Conservation (phyloP, 345 rosid species). For the Microthlaspi erraticum region DNA sequence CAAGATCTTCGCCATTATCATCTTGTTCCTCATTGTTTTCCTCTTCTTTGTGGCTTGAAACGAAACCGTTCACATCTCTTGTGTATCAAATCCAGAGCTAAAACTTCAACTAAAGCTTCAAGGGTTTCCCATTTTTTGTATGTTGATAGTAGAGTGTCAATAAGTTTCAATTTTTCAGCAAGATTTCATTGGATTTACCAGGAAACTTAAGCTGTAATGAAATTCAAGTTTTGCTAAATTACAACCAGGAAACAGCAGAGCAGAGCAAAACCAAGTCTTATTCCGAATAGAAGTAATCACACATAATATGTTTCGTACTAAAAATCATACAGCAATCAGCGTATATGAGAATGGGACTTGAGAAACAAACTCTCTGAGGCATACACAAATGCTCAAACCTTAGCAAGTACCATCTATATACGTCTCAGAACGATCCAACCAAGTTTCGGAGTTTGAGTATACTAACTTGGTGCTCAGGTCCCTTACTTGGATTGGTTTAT, state of each 20-base stretch:
- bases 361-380: slow-evolving; percentile 23
- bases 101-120: neutral
- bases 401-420: slow-evolving; percentile 1
- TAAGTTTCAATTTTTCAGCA: neutral
- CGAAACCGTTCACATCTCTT: neutral
- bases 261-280: slow-evolving; percentile 35
- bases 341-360: slow-evolving; percentile 22
- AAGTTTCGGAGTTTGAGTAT: slow-evolving; percentile 34
- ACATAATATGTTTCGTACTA: slow-evolving; percentile 30
- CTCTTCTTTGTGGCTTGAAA: slow-evolving; percentile 73
- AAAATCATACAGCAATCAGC: slow-evolving; percentile 29
- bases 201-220: neutral
- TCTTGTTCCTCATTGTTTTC: slow-evolving; percentile 69
- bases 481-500: slow-evolving; percentile 19
- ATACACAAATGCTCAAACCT: slow-evolving; percentile 30
- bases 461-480: slow-evolving; percentile 37
- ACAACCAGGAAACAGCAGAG: neutral
- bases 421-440: slow-evolving; percentile 15
- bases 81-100: slow-evolving; percentile 14
- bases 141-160: neutral
- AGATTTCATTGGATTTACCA: slow-evolving; percentile 4
- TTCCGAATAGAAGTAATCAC: slow-evolving; percentile 32
- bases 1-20: slow-evolving; percentile 80
- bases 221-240: neutral
- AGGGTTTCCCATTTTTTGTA: neutral